Evolutionary conservation across 805 yeast genomes (phyloP), one percentile per base, ranked within the genome.

Genomic region (Candida odintsovae): DNA sequence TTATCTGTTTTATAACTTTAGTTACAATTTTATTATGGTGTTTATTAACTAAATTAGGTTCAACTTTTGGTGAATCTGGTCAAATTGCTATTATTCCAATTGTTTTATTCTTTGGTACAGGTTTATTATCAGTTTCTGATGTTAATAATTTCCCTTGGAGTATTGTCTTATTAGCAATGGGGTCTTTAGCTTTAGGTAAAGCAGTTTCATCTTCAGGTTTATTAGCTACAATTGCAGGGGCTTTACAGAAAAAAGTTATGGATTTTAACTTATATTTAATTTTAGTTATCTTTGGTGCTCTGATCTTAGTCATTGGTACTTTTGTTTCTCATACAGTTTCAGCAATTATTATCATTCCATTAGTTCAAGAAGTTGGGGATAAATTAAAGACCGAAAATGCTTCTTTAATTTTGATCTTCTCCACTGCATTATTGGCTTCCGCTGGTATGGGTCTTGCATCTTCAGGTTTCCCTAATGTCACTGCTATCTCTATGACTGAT

Each of bases 381-480:
- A 66, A 76, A 33, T 65, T 86, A 60, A 73, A 80, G 3, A 78
- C 76, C 29, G 86, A 90, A 3, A 95, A 87, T 58, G 92, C 97
- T 20, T 67, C 73, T 1, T 67, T 67, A 8, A 54, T 69, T 25
- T 51, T 71, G 42, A 67, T 70, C 43, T 70, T 71, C 43, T 70
- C 71, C 40, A 64, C 69, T 48, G 75, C 90, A 35, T 63, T 90
- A 42, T 67, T 92, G 53, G 83, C 95, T 18, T 90, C 97, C 0
- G 85, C 87, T 45, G 99, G 98, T 48, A 94, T 92, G 98, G 98
- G 96, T 6, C 73, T 92, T 47, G 97, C 98, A 2, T 90, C 98
- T 0, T 84, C 95, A 0, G 98, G 99, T 0, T 94, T 94, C 75
- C 99, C 99, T n/a, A 92, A 94, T 61, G 96, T 94, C 33, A 90